These are phyloP conservation scores for Aureobasidium sp. DNA, from an alignment of 2,329 filamentous ascomycete genomes.

Conservation along the genomic window DNA sequence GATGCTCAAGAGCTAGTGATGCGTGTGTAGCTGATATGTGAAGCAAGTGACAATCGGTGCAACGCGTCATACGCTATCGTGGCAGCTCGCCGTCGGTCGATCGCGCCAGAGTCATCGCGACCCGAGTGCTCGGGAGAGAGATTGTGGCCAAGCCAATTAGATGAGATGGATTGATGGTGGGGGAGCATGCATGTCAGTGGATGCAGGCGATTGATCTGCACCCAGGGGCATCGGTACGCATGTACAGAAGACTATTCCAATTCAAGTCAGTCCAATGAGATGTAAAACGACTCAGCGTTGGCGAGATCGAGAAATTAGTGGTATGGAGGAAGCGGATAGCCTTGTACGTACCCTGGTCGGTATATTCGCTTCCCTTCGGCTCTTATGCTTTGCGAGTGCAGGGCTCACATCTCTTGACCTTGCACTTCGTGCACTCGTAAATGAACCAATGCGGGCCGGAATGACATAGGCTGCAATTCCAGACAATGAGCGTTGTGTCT, in stretches of 20 bases:
- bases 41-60: neutral
- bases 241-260: neutral
- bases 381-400: slow-evolving; percentile 36
- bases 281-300: neutral
- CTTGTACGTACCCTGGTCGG: neutral
- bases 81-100: neutral
- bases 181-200: slow-evolving; percentile 5
- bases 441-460: slow-evolving; percentile 43
- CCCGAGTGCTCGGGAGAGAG: neutral
- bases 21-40: neutral
- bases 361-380: neutral
- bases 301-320: neutral
- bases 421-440: slow-evolving; percentile 43
- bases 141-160: slow-evolving; percentile 4
- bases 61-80: neutral
- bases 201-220: slow-evolving; percentile 11
- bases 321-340: neutral
- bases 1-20: neutral
- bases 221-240: slow-evolving; percentile 2
- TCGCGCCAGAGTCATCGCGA: neutral
- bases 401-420: slow-evolving; percentile 41
- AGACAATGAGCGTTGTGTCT: slow-evolving; percentile 42
- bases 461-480: slow-evolving; percentile 45
- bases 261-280: slow-evolving; percentile 1
- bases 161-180: neutral